Evolutionary conservation across 176 grass and related monocot genomes (phyloP), one percentile per base, ranked within the genome.

Genomic region (Hsuehochloa calcarea): DNA sequence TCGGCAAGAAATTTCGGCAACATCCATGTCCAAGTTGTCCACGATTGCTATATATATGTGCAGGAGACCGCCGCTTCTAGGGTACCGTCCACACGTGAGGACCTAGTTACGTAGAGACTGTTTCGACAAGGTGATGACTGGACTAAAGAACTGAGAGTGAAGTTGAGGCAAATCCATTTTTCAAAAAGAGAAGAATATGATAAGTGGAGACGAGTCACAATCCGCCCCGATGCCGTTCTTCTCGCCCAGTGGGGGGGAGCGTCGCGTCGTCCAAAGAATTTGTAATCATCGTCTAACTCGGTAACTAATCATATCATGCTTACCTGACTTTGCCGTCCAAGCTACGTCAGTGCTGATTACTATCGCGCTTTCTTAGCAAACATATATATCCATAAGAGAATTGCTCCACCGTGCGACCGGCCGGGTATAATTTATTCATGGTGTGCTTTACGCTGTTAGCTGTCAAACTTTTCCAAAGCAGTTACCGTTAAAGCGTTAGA

Each of bases 331-430:
- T 89, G 82, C 77, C 83, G 70, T 89, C 65, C 71, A 85, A 86
- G 77, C 38, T 76, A 90, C 83, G 88, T 17, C 79, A 81, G 58
- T 70, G 58, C 25, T 52, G 73, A 88, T 89, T 49, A 81, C 47
- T 19, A 27, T 29, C 26, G 14, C 14, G 45, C 55, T 47, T 79
- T 58, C 31, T 52, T 63, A 4, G 4, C 19, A 22, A 25, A 6
- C 10, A 38, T 12, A 3, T 46, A 51, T 35, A 23, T 19, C 49
- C 19, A 29, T 41, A 43, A 78, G 17, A 83, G 83, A 65, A 79
- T 31, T n/a, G 52, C 72, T 58, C 44, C 68, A 41, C 31, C 31
- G 54, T 26, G 65, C 5, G n/a, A 11, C 45, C 26, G 8, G 38
- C 45, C 35, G 0, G 14, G 47, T 0, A 26, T 55, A 55, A 41